phyloP scores from a whole-genome alignment of 2,329 filamentous ascomycete species.

The Cladobotryum protrusum region DNA sequence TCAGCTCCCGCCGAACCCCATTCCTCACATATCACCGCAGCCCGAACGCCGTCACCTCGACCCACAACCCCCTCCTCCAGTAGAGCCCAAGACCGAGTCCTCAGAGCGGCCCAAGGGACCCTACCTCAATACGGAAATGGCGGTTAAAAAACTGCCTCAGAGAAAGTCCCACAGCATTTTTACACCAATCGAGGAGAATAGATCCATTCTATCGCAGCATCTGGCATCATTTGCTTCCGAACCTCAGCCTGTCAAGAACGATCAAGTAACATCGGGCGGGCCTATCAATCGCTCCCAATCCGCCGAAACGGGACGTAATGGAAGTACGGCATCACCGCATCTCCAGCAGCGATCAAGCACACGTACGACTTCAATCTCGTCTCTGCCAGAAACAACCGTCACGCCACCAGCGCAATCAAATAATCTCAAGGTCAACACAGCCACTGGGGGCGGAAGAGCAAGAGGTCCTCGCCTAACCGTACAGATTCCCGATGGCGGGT shows the following conservation, averaged over 20 bases:
- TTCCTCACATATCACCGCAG: conserved; percentile 43
- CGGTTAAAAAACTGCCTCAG: conserved; percentile 60
- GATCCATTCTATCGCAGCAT: conserved; percentile 82
- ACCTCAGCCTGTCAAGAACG: conserved; percentile 33
- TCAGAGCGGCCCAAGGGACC: conserved; percentile 41
- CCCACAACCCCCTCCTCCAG: conserved; percentile 47
- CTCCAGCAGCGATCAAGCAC: conserved; percentile 45
- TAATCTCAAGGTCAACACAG: conserved; percentile 54
- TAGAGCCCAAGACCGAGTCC: conserved; percentile 44
- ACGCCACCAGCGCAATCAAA: conserved; percentile 72
- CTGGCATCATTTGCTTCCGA: conserved; percentile 61
- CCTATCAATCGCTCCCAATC: conserved; percentile 52
- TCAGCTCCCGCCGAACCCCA: conserved; percentile 40
- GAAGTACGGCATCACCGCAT: conserved; percentile 50
- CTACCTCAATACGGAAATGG: conserved; percentile 44
- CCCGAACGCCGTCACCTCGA: conserved; percentile 41
- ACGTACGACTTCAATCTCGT: conserved; percentile 48
- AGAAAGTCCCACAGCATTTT: conserved; percentile 90
- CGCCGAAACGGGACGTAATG: conserved; percentile 53
- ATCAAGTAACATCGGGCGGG: conserved; percentile 22
- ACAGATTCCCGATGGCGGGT: conserved; percentile 88
- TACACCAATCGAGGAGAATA: conserved; percentile 90
- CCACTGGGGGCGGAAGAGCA: conserved; percentile 62
- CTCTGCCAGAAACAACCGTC: conserved; percentile 57
- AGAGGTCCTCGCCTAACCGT: conserved; percentile 77